These are phyloP conservation scores for Curvularia verruculosa DNA, from an alignment of 2,329 filamentous ascomycete genomes.

Conservation along the genomic window DNA sequence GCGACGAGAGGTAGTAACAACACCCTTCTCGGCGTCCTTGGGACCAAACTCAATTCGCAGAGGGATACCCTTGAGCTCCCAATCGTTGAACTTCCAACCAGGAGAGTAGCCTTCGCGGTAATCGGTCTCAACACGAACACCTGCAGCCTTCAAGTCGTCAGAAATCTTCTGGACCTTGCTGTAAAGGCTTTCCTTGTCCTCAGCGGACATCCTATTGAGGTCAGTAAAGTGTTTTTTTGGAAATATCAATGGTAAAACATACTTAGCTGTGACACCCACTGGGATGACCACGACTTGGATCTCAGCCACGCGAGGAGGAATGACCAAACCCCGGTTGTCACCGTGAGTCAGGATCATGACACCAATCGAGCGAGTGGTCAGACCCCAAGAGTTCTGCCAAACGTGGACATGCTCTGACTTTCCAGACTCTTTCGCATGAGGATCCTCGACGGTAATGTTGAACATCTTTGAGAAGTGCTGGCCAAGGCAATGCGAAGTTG, in stretches of 20 bases:
- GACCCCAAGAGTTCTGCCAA: constrained; percentile 99
- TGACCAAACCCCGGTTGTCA: constrained; percentile 92
- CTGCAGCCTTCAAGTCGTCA: constrained; percentile 70
- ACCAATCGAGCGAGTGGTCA: constrained; percentile 95
- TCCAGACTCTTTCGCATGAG: constrained; percentile 66
- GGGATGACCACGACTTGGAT: constrained; percentile 87
- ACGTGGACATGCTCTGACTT: constrained; percentile 77
- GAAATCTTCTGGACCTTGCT: constrained; percentile 76
- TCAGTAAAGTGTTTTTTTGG: constrained; percentile 9
- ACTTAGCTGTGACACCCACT: constrained; percentile 90
- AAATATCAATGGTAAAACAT: constrained; percentile 46
- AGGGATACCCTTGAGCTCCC: constrained; percentile 95
- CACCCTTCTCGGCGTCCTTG: constrained; percentile 85
- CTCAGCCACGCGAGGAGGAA: constrained; percentile 88
- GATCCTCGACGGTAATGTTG: constrained; percentile 95
- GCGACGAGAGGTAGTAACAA: constrained; percentile 84
- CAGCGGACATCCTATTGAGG: constrained; percentile 58
- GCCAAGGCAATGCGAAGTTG: constrained; percentile 89
- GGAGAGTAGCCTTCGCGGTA: constrained; percentile 87
- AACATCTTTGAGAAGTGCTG: constrained; percentile 99
- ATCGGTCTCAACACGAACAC: constrained; percentile 81
- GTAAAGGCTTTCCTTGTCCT: constrained; percentile 77
- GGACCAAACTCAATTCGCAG: constrained; percentile 94
- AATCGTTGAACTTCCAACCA: constrained; percentile 98
- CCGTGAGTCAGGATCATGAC: constrained; percentile 99